phyloP scores from a whole-genome alignment of 139 green algal species.

The Tetradesmus obliquus region DNA sequence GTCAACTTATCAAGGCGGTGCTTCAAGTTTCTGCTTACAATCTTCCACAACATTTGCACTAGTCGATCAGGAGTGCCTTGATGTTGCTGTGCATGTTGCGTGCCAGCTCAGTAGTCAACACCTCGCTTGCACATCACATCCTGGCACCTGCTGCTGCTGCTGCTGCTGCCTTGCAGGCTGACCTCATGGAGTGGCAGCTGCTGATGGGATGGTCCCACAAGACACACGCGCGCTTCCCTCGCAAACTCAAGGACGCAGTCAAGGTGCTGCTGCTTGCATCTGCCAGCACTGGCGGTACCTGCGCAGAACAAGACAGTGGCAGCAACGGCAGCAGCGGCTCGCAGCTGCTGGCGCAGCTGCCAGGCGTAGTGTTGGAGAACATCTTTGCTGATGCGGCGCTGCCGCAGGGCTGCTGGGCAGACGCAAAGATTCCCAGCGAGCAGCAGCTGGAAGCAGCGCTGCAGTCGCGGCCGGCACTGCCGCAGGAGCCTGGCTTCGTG shows the following conservation, averaged over 20 bases:
- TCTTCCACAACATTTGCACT: too few relatives aligned
- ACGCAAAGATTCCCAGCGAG: neutral
- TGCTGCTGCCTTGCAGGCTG: neutral
- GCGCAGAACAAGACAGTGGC: neutral
- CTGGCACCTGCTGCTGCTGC: neutral
- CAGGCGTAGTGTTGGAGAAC: neutral
- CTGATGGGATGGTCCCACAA: slow-evolving; percentile 2
- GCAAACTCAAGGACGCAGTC: slow-evolving; percentile 3
- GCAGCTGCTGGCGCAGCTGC: slow-evolving; percentile 23
- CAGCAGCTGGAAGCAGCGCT: neutral
- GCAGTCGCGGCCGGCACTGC: neutral
- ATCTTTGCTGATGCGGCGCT: slow-evolving; percentile 9
- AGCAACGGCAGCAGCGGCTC: neutral
- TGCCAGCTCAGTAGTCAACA: too few relatives aligned
- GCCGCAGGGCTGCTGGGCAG: slow-evolving; percentile 2
- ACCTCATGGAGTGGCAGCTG: slow-evolving; percentile 24
- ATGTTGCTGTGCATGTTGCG: too few relatives aligned
- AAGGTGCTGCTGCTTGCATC: slow-evolving; percentile 9
- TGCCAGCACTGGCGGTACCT: neutral
- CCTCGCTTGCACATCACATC: too few relatives aligned
- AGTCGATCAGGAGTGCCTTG: too few relatives aligned
- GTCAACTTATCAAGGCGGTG: too few relatives aligned
- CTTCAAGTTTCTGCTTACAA: too few relatives aligned
- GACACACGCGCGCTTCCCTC: slow-evolving; percentile 13
- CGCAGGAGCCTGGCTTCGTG: neutral